A percentile compares a stretch with the other conserved stretches of the same genome.
phyloP scores from a whole-genome alignment of 2,329 filamentous ascomycete species.

The Aspergillus flavus region DNA sequence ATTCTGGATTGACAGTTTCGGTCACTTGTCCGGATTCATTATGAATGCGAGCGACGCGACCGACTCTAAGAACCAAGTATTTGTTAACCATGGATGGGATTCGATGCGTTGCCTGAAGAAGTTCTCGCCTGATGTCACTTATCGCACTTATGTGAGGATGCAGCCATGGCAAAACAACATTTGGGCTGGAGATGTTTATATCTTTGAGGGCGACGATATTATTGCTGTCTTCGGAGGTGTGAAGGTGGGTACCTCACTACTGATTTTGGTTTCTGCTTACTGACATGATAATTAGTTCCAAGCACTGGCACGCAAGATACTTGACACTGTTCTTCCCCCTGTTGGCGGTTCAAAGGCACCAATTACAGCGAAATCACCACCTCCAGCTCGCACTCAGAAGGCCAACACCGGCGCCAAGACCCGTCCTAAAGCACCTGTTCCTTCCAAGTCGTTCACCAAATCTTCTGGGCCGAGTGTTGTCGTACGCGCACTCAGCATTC shows the following conservation, averaged over 20 bases:
- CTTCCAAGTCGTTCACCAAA: conserved; percentile 25
- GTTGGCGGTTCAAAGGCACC: conserved; percentile 27
- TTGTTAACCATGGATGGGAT: conserved; percentile 65
- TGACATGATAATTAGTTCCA: conserved; percentile 38
- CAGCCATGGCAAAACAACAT: conserved; percentile 54
- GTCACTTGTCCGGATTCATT: conserved; percentile 62
- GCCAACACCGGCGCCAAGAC: conserved; percentile 24
- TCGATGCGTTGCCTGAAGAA: conserved; percentile 60
- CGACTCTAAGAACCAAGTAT: conserved; percentile 62
- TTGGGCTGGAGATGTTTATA: conserved; percentile 62
- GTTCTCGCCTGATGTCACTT: conserved; percentile 55
- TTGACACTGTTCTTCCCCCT: conserved; percentile 46
- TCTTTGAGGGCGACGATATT: conserved; percentile 61
- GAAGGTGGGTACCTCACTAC: conserved; percentile 34
- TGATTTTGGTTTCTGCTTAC: neutral
- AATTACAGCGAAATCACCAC: conserved; percentile 26
- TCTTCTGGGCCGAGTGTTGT: conserved; percentile 35
- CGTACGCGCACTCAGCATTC: conserved; percentile 40
- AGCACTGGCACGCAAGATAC: conserved; percentile 42
- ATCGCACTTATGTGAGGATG: conserved; percentile 66
- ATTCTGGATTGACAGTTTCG: conserved; percentile 62
- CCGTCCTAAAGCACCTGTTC: conserved; percentile 28
- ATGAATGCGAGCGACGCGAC: conserved; percentile 62
- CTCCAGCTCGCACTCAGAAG: conserved; percentile 33
- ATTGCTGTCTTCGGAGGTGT: conserved; percentile 55